Percentiles rank a stretch among this genome's conserved stretches.
Evolutionary conservation across 2,329 filamentous ascomycete species (phyloP).

Genomic region (Alternaria novae-zelandiae): DNA sequence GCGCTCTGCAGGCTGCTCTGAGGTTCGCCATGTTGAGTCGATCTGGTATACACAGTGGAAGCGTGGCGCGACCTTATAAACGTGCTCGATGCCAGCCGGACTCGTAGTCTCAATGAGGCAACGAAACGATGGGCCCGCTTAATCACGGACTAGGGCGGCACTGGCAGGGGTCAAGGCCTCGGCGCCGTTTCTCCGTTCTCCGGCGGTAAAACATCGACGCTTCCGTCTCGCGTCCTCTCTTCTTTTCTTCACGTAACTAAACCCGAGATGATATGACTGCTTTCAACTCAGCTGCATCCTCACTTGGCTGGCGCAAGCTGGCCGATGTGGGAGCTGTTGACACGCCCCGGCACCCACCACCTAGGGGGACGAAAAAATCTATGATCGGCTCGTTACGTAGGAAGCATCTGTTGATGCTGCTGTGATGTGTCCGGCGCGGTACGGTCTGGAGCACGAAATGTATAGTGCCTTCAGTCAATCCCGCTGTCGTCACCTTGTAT

Average conservation of each 20-base stretch:
- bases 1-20: constrained; percentile 48
- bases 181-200: constrained; percentile 19
- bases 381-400: constrained; percentile 54
- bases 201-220: constrained; percentile 27
- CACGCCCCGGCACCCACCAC: constrained; percentile 56
- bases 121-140: constrained; percentile 28
- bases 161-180: constrained; percentile 10
- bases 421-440: background rate
- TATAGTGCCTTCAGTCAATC: background rate
- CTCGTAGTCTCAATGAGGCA: constrained; percentile 31
- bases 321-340: constrained; percentile 57
- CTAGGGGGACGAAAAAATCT: constrained; percentile 53
- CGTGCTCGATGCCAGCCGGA: constrained; percentile 25
- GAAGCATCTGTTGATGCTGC: constrained; percentile 6
- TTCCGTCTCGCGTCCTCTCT: constrained; percentile 22
- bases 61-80: constrained; percentile 27
- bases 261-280: constrained; percentile 77
- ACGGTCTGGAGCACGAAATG: background rate
- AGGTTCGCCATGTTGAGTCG: constrained; percentile 50
- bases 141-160: constrained; percentile 18
- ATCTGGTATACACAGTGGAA: constrained; percentile 13
- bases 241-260: constrained; percentile 72
- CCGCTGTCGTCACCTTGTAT: constrained; percentile 6
- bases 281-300: constrained; percentile 62
- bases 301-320: constrained; percentile 58